A percentile compares a stretch with the other conserved stretches of the same genome.
Evolutionary conservation across 2,329 filamentous ascomycete species (phyloP).

Genomic region (Aaosphaeria pasadenensis): DNA sequence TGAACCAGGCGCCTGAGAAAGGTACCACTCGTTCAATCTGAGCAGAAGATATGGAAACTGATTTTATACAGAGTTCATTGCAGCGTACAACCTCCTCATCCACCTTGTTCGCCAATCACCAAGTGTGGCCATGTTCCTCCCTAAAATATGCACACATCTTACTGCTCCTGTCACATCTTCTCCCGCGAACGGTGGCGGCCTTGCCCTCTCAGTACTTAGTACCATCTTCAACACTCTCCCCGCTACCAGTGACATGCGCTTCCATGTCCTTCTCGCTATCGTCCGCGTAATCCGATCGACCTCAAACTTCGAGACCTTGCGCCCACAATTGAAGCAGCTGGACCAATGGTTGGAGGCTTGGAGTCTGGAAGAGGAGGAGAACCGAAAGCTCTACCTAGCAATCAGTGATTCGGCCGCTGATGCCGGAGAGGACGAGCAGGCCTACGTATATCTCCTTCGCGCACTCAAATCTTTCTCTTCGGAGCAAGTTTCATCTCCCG

Average conservation of each 20-base stretch:
- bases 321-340: constrained; percentile 78
- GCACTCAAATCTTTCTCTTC: constrained; percentile 75
- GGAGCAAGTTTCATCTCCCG: constrained; percentile 52
- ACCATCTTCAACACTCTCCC: constrained; percentile 95
- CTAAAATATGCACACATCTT: constrained; percentile 85
- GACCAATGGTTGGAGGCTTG: constrained; percentile 79
- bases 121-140: constrained; percentile 81
- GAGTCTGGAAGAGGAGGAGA: constrained; percentile 77
- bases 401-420: constrained; percentile 79
- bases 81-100: constrained; percentile 94
- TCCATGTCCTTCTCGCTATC: constrained; percentile 87
- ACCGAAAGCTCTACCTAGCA: constrained; percentile 79
- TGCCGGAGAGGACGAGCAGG: constrained; percentile 72
- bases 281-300: constrained; percentile 75
- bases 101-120: constrained; percentile 86
- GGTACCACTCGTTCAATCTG: constrained; percentile 40
- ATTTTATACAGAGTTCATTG: constrained; percentile 69
- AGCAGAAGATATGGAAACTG: constrained; percentile 20
- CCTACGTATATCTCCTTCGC: constrained; percentile 68
- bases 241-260: constrained; percentile 73
- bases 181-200: constrained; percentile 75
- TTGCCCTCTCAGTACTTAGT: constrained; percentile 86
- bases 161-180: constrained; percentile 79
- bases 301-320: constrained; percentile 72
- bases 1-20: constrained; percentile 90